Conservation (phyloP, 73 alveolate genomes). For the Paramecium biaurelia region DNA sequence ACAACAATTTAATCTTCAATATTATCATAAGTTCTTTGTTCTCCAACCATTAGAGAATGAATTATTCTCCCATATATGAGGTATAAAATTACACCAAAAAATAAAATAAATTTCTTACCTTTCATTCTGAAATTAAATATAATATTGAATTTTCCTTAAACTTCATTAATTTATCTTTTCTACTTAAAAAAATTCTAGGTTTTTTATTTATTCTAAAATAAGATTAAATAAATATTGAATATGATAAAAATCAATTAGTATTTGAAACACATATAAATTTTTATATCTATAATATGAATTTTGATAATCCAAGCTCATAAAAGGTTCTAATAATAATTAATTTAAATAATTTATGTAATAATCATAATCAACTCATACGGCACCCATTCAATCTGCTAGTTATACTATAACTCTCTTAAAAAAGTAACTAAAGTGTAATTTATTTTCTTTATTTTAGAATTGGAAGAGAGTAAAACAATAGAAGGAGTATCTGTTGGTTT, state of each 20-base stretch:
- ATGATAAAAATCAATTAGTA: too few species aligned
- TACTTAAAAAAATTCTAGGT: too few species aligned
- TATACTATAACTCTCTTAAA: not conserved
- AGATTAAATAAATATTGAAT: too few species aligned
- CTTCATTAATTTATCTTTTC: not conserved
- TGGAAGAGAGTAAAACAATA: slow-evolving; percentile 42
- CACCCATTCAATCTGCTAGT: not conserved
- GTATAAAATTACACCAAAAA: not conserved
- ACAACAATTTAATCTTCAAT: slow-evolving; percentile 63
- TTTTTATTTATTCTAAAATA: too few species aligned
- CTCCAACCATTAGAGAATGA: not conserved
- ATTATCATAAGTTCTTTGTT: not conserved
- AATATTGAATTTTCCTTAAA: not conserved
- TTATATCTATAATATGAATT: not conserved
- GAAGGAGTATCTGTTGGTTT: slow-evolving; percentile 85
- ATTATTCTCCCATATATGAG: not conserved
- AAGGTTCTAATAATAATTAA: not conserved
- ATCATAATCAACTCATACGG: not conserved
- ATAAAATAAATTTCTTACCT: not conserved
- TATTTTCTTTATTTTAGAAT: not conserved
- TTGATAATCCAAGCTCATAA: not conserved
- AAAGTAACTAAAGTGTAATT: slow-evolving; percentile 4
- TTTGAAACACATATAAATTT: too few species aligned
- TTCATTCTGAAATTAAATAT: not conserved
- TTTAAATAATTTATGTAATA: not conserved